A percentile compares a stretch with the other conserved stretches of the same genome.
These are phyloP conservation scores for Kodamaea sagamina DNA, from an alignment of 805 yeast species.

Conservation along the genomic window DNA sequence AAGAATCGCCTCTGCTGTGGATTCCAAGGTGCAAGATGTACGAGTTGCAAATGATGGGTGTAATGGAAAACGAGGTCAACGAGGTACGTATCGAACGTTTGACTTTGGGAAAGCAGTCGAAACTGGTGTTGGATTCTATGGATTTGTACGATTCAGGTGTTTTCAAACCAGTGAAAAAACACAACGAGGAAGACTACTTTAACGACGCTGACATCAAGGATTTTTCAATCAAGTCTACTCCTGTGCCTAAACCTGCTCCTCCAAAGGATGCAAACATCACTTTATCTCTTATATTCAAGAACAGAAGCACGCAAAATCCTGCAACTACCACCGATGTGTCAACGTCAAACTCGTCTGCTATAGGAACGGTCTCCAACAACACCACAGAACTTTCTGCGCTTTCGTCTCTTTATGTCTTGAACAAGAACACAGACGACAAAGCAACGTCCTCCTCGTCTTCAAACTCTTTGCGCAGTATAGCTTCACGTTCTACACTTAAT, in stretches of 20 bases:
- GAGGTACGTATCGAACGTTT: conserved; percentile 67
- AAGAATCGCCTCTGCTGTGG: conserved; percentile 58
- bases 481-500: conserved; percentile 4
- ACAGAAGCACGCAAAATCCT: background rate
- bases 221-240: conserved; percentile 7
- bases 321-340: conserved; percentile 27
- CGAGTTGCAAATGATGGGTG: conserved; percentile 97
- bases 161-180: conserved; percentile 39
- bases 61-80: conserved; percentile 86
- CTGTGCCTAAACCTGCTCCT: conserved; percentile 18
- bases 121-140: conserved; percentile 61
- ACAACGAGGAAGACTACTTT: conserved; percentile 12
- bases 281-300: conserved; percentile 3
- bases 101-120: conserved; percentile 31
- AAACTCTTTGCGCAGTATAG: conserved; percentile 12
- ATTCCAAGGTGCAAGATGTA: conserved; percentile 92
- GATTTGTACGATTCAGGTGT: conserved; percentile 62
- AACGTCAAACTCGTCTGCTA: conserved; percentile 36
- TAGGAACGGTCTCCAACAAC: conserved; percentile 39
- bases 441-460: conserved; percentile 5
- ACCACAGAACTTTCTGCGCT: conserved; percentile 37
- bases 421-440: conserved; percentile 29
- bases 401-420: conserved; percentile 39
- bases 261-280: conserved; percentile 19
- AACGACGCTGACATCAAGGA: conserved; percentile 12